These are phyloP conservation scores for Hyaloscypha finlandica DNA, from an alignment of 495 filamentous ascomycete genomes.

Conservation along the genomic window DNA sequence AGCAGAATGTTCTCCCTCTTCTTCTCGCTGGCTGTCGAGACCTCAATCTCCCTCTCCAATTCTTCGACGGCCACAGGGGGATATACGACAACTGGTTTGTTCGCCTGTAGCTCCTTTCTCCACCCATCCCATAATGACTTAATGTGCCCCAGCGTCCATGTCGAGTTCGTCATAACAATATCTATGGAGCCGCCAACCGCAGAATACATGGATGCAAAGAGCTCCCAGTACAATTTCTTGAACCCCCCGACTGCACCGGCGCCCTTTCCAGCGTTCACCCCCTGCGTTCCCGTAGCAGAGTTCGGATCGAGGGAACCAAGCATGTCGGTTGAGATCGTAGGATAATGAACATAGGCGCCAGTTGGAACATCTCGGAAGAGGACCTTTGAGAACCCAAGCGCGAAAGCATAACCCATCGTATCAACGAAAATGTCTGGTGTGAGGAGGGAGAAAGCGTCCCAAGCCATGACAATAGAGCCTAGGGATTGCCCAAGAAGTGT, in stretches of 20 bases:
- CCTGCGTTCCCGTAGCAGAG: slow-evolving; percentile 59
- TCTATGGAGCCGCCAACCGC: slow-evolving; percentile 80
- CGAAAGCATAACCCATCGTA: slow-evolving; percentile 97
- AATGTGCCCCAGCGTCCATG: slow-evolving; percentile 90
- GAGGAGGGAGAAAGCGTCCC: slow-evolving; percentile 89
- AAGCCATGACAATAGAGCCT: slow-evolving; percentile 82
- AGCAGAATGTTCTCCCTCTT: slow-evolving; percentile 69
- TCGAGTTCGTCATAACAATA: slow-evolving; percentile 94
- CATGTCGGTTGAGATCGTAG: slow-evolving; percentile 99
- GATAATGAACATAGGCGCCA: slow-evolving; percentile 95
- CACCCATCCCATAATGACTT: slow-evolving; percentile 72
- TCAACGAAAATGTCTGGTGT: slow-evolving; percentile 95
- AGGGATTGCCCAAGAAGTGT: slow-evolving; percentile 92
- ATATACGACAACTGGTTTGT: slow-evolving; percentile 65
- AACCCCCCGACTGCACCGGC: slow-evolving; percentile 61
- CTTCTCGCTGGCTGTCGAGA: slow-evolving; percentile 65
- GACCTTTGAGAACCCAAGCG: slow-evolving; percentile 76
- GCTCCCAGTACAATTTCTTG: slow-evolving; percentile 82
- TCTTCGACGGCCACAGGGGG: slow-evolving; percentile 90
- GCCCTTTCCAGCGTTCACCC: slow-evolving; percentile 81
- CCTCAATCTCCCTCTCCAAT: slow-evolving; percentile 68
- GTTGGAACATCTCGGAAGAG: slow-evolving; percentile 83
- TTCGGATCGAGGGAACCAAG: slow-evolving; percentile 73
- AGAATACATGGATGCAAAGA: slow-evolving; percentile 81
- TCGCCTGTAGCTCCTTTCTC: slow-evolving; percentile 44